Conservation (phyloP, 1,284 basidiomycete species). For the Cerioporus squamosus region DNA sequence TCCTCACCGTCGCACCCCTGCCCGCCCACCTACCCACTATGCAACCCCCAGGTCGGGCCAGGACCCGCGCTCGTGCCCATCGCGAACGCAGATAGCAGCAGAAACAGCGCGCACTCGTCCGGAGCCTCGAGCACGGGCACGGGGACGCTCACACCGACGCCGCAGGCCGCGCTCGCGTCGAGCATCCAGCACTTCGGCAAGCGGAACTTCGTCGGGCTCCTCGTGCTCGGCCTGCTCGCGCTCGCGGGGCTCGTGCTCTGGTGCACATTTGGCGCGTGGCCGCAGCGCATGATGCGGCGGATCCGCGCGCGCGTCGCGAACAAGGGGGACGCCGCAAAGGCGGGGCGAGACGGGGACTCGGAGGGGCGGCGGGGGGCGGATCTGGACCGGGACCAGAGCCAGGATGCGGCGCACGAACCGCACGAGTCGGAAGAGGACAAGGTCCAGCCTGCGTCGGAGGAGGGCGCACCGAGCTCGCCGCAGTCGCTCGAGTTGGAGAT, state of each 20-base stretch:
- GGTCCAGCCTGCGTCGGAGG: background rate
- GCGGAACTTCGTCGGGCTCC: constrained; percentile 35
- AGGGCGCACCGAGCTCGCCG: background rate
- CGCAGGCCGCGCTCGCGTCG: constrained; percentile 8
- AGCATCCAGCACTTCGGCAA: constrained; percentile 18
- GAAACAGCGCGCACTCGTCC: background rate
- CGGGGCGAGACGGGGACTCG: too few relatives aligned
- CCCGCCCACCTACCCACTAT: background rate
- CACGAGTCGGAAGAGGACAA: background rate
- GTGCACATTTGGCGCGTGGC: constrained; percentile 33
- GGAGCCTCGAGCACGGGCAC: constrained; percentile 14
- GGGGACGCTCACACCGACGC: background rate
- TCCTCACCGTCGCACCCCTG: background rate
- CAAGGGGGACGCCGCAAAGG: background rate
- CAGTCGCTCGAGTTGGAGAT: constrained; percentile 7
- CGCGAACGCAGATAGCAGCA: background rate
- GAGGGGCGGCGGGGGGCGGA: background rate
- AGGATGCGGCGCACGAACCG: background rate
- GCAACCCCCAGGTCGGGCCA: background rate
- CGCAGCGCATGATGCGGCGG: constrained; percentile 24
- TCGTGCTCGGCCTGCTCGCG: constrained; percentile 34
- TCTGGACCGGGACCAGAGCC: background rate
- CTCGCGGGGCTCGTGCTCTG: constrained; percentile 33
- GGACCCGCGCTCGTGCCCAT: background rate
- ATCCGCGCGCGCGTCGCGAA: constrained; percentile 4